Conservation (phyloP, 371 early-diverging fungal genomes). For the Lichtheimia hyalospora region DNA sequence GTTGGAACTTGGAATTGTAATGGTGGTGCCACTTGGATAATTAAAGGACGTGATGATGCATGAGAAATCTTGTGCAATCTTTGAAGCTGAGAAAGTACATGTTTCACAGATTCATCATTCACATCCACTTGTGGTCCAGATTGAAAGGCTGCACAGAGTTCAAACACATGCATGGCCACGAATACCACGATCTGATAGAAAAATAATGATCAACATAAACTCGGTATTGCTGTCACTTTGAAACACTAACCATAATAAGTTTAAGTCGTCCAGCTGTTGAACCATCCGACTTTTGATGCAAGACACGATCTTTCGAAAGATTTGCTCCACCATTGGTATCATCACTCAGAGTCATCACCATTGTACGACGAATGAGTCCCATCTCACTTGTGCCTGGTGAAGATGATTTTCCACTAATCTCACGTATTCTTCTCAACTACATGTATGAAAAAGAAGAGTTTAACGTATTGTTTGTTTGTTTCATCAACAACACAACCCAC, state of each 20-base stretch:
- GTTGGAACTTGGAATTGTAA: constrained; percentile 52
- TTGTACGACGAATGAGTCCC: constrained; percentile 43
- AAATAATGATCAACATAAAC: background rate
- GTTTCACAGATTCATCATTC: constrained; percentile 32
- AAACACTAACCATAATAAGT: constrained; percentile 30
- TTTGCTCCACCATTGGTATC: constrained; percentile 8
- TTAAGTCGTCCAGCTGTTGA: constrained; percentile 54
- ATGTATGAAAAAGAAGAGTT: too few relatives aligned
- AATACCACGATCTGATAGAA: constrained; percentile 67
- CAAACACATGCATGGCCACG: constrained; percentile 75
- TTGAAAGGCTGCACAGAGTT: constrained; percentile 65
- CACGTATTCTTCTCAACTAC: constrained; percentile 19
- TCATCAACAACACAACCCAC: constrained; percentile 20
- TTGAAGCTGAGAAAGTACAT: constrained; percentile 46
- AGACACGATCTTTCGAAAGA: background rate
- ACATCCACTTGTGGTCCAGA: constrained; percentile 47
- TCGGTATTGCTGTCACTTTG: background rate
- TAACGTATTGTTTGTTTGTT: background rate
- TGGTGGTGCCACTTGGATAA: constrained; percentile 66
- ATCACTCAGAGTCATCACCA: constrained; percentile 50
- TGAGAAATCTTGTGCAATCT: constrained; percentile 40
- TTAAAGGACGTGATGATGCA: constrained; percentile 43
- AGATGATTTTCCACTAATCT: constrained; percentile 9
- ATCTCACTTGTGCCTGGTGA: constrained; percentile 21
- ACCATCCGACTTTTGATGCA: constrained; percentile 41